phyloP scores from a whole-genome alignment of 2,329 filamentous ascomycete species.

The Aureobasidium sp. region DNA sequence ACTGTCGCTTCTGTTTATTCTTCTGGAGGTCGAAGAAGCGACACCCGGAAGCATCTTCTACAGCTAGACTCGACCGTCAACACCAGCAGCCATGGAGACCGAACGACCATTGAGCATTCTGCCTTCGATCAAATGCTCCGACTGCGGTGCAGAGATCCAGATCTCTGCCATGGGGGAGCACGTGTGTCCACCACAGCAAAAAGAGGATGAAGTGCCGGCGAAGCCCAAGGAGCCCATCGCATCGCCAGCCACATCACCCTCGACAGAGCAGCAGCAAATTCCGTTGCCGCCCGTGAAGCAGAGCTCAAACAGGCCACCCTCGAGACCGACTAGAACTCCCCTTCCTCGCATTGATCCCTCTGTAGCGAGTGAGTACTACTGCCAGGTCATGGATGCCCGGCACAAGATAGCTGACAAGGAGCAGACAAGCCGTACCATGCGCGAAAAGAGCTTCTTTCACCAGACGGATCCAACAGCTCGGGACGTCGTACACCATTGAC shows the following conservation, averaged over 20 bases:
- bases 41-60: neutral
- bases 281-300: constrained; percentile 10
- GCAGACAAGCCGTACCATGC: constrained; percentile 10
- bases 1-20: constrained; percentile 4
- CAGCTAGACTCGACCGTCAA: neutral
- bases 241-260: neutral
- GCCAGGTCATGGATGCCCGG: neutral
- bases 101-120: constrained; percentile 48
- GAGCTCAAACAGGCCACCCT: neutral
- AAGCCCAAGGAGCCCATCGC: neutral
- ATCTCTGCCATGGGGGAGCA: constrained; percentile 83
- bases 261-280: constrained; percentile 32
- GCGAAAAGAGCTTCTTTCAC: constrained; percentile 11
- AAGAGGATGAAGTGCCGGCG: neutral
- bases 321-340: constrained; percentile 33
- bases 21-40: neutral
- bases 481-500: constrained; percentile 45
- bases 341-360: constrained; percentile 43
- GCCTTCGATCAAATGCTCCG: constrained; percentile 81
- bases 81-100: constrained; percentile 9
- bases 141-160: constrained; percentile 66
- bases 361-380: constrained; percentile 42
- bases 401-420: neutral
- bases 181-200: constrained; percentile 43
- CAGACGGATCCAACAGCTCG: constrained; percentile 30